A percentile compares a stretch with the other conserved stretches of the same genome.
Conservation (phyloP, 2,329 filamentous ascomycete genomes). For the Mycocentrospora acerina region DNA sequence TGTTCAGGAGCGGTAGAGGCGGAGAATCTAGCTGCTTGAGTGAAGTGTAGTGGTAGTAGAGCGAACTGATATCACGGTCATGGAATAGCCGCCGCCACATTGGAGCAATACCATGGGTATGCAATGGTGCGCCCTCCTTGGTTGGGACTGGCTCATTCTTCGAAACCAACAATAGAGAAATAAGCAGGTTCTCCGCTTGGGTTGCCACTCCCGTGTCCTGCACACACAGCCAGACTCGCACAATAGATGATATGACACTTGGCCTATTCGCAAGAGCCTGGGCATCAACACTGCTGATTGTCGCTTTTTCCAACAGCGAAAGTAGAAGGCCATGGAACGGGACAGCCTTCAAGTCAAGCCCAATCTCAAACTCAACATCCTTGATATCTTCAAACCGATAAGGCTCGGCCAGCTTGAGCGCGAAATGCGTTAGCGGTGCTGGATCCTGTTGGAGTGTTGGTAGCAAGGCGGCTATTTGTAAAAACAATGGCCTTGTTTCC, state of each 20-base stretch:
- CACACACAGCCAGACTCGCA: constrained; percentile 61
- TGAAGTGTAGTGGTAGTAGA: constrained; percentile 59
- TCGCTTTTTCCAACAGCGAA: constrained; percentile 59
- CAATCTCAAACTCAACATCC: constrained; percentile 57
- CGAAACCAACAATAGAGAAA: constrained; percentile 53
- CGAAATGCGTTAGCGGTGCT: constrained; percentile 55
- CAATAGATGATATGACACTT: constrained; percentile 55
- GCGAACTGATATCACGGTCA: constrained; percentile 59
- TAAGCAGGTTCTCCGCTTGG: constrained; percentile 55
- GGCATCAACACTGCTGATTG: constrained; percentile 53
- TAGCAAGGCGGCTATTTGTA: constrained; percentile 53
- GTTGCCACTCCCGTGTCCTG: constrained; percentile 57
- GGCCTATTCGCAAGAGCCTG: constrained; percentile 60
- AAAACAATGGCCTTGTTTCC: constrained; percentile 38
- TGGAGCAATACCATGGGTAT: constrained; percentile 40
- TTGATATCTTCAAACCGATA: constrained; percentile 45
- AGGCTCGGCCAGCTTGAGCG: constrained; percentile 52
- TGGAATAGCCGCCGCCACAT: constrained; percentile 65
- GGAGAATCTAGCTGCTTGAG: constrained; percentile 40
- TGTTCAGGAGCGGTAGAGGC: constrained; percentile 43
- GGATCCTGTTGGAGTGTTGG: constrained; percentile 60
- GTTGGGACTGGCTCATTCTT: constrained; percentile 46
- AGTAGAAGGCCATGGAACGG: constrained; percentile 60
- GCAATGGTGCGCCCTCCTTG: constrained; percentile 22
- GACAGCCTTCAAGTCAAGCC: constrained; percentile 51